Conservation (phyloP, 139 green algal species). For the Picochlorum sp. region DNA sequence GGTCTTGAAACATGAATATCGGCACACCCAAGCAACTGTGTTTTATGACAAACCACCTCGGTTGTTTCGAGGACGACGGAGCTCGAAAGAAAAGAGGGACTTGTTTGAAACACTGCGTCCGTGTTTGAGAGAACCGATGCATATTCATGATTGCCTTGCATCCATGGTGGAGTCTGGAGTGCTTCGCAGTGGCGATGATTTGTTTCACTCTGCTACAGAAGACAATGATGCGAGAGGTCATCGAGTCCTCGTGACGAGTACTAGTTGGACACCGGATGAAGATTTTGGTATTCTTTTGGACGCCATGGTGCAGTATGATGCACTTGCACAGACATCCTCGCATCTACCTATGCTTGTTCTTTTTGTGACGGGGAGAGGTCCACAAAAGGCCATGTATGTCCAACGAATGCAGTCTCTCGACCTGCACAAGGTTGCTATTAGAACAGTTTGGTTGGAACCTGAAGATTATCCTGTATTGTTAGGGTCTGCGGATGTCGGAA, state of each 20-base stretch:
- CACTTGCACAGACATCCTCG: not conserved
- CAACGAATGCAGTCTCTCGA: slow-evolving; percentile 43
- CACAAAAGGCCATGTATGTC: slow-evolving; percentile 64
- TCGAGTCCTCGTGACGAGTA: slow-evolving; percentile 85
- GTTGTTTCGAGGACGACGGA: too few relatives aligned
- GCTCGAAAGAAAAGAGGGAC: too few relatives aligned
- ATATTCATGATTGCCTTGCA: slow-evolving; percentile 24
- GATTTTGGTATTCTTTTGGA: slow-evolving; percentile 90
- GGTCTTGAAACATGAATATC: slow-evolving; percentile 49
- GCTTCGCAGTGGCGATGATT: slow-evolving; percentile 2
- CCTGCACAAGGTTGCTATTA: slow-evolving; percentile 70
- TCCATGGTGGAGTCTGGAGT: slow-evolving; percentile 15
- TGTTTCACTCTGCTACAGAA: not conserved
- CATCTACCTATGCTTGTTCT: slow-evolving; percentile 28
- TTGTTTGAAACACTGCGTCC: too few relatives aligned
- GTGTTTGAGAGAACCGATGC: slow-evolving; percentile 8
- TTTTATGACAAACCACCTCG: slow-evolving; percentile 78
- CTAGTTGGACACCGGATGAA: slow-evolving; percentile 95
- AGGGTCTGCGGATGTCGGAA: slow-evolving; percentile 79
- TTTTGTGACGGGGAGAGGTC: slow-evolving; percentile 72
- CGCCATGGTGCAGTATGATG: slow-evolving; percentile 37
- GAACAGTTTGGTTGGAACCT: slow-evolving; percentile 78
- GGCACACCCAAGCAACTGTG: slow-evolving; percentile 65
- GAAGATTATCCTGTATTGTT: slow-evolving; percentile 87
- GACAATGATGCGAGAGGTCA: slow-evolving; percentile 36